Conservation (phyloP, 2,329 filamentous ascomycete genomes). For the Colletotrichum sp. region DNA sequence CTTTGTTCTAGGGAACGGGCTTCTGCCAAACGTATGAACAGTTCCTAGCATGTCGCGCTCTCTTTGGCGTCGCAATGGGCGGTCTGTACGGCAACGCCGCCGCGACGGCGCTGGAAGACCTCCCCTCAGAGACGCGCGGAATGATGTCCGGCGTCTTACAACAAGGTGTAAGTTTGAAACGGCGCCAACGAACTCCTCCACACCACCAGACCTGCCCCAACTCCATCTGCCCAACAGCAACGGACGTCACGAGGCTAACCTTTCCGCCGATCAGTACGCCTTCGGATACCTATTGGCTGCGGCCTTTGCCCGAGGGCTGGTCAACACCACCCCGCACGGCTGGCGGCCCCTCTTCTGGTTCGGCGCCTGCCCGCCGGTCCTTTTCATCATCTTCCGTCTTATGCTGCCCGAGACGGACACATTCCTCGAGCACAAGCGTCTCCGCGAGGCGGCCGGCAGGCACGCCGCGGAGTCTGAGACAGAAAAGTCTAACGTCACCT, state of each 20-base stretch:
- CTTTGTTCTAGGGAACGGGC: constrained; percentile 58
- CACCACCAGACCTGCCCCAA: not conserved
- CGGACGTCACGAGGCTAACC: not conserved
- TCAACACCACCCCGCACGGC: constrained; percentile 77
- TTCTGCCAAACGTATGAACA: constrained; percentile 72
- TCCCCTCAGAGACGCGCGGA: constrained; percentile 70
- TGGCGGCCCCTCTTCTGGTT: constrained; percentile 94
- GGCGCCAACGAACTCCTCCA: constrained; percentile 35
- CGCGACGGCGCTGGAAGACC: constrained; percentile 79
- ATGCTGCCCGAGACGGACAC: constrained; percentile 80
- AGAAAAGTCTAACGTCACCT: constrained; percentile 53
- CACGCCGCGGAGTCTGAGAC: not conserved
- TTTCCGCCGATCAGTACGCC: constrained; percentile 50
- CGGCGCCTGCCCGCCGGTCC: constrained; percentile 77
- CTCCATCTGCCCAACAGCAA: not conserved
- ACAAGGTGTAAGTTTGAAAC: constrained; percentile 58
- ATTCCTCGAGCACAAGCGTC: constrained; percentile 69
- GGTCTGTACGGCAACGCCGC: constrained; percentile 81
- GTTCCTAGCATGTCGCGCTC: constrained; percentile 75
- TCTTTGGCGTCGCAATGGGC: constrained; percentile 85
- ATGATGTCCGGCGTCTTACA: constrained; percentile 79
- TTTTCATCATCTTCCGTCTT: constrained; percentile 82
- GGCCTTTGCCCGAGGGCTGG: constrained; percentile 68
- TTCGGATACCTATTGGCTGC: constrained; percentile 68
- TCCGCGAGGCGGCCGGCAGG: constrained; percentile 52